phyloP scores from a whole-genome alignment of 257 asterid species.

The Fraxinus americana region DNA sequence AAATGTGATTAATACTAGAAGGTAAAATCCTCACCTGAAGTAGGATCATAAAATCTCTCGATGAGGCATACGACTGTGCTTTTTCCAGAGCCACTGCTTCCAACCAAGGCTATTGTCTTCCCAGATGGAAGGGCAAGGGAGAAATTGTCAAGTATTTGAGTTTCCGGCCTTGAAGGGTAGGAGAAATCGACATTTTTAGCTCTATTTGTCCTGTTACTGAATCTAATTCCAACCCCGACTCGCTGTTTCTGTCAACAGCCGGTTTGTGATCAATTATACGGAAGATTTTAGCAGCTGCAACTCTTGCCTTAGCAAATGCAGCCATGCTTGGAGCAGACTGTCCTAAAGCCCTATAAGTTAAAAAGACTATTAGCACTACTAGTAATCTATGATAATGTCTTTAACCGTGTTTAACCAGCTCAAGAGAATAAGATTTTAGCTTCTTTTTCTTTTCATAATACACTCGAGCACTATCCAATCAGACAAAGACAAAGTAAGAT shows the following conservation, averaged over 20 bases:
- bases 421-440: not conserved
- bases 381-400: not conserved
- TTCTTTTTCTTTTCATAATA: not conserved
- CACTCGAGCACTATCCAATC: not conserved
- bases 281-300: slow-evolving; percentile 83
- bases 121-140: slow-evolving; percentile 74
- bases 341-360: slow-evolving; percentile 64
- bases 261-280: slow-evolving; percentile 80
- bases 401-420: not conserved
- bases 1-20: too few species aligned
- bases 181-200: slow-evolving; percentile 67
- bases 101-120: slow-evolving; percentile 84
- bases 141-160: slow-evolving; percentile 57
- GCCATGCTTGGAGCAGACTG: slow-evolving; percentile 90
- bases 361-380: not conserved
- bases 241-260: slow-evolving; percentile 48
- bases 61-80: slow-evolving; percentile 91
- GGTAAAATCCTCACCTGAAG: slow-evolving; percentile 48
- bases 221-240: slow-evolving; percentile 71
- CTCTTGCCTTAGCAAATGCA: slow-evolving; percentile 91
- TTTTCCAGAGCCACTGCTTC: slow-evolving; percentile 93
- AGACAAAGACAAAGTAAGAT: not conserved
- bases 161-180: slow-evolving; percentile 83
- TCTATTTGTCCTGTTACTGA: slow-evolving; percentile 69
- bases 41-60: slow-evolving; percentile 90